Percentiles rank a stretch among this genome's conserved stretches.
These are phyloP conservation scores for Trichoderma sp. DNA, from an alignment of 2,329 filamentous ascomycete species.

Conservation along the genomic window DNA sequence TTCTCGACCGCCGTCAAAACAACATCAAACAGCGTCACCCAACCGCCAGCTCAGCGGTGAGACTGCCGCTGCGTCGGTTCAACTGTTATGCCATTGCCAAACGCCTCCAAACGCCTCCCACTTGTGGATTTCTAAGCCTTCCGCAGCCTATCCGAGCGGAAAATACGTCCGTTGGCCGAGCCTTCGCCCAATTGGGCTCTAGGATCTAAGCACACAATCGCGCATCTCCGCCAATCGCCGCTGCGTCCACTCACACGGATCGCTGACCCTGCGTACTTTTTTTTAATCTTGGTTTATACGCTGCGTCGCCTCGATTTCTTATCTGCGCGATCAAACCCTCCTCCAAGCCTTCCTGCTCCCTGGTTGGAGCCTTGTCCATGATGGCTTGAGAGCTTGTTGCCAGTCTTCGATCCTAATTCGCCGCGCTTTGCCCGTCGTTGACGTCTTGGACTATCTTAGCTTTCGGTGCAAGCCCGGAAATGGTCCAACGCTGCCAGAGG, in stretches of 20 bases:
- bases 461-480: constrained; percentile 7
- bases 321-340: constrained; percentile 12
- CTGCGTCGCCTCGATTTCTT: background rate
- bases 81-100: background rate
- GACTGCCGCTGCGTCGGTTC: background rate
- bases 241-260: constrained; percentile 15
- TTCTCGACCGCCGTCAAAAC: background rate
- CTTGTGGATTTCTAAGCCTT: constrained; percentile 10
- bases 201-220: constrained; percentile 19
- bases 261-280: constrained; percentile 15
- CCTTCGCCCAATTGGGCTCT: constrained; percentile 13
- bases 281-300: constrained; percentile 2
- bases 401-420: background rate
- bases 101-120: too few relatives aligned
- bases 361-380: background rate
- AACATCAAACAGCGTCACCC: background rate
- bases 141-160: constrained; percentile 2
- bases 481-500: background rate
- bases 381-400: background rate
- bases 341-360: background rate
- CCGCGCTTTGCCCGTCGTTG: background rate
- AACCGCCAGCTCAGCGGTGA: background rate
- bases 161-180: constrained; percentile 5
- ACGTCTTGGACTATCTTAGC: background rate
- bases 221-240: constrained; percentile 11